These are phyloP conservation scores for Suillus brevipes DNA, from an alignment of 768 basidiomycete species.

Conservation along the genomic window DNA sequence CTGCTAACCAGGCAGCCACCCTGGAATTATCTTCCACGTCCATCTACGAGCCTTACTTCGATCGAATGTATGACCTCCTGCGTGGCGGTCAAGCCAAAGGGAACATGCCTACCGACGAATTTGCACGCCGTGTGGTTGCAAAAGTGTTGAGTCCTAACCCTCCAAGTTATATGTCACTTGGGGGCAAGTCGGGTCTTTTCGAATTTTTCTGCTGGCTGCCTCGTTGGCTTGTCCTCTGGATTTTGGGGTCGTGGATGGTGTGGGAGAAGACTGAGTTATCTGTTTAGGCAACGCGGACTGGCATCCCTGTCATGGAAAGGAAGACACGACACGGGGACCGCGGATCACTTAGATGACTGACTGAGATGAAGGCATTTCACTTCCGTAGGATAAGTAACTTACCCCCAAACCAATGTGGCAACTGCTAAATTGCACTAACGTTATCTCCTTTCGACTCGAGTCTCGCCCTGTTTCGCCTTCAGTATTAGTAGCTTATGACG, in stretches of 20 bases:
- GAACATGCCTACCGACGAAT: conserved; percentile 50
- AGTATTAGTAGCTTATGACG: background rate
- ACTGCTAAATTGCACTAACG: background rate
- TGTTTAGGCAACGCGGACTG: background rate
- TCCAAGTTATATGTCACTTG: conserved; percentile 51
- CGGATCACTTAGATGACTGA: background rate
- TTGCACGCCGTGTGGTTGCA: conserved; percentile 53
- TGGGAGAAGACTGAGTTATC: background rate
- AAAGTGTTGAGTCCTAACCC: conserved; percentile 48
- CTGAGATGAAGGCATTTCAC: background rate
- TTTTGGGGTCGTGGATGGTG: conserved; percentile 7
- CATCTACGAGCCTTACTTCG: conserved; percentile 53
- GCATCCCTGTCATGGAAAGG: background rate
- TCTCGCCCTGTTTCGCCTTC: background rate
- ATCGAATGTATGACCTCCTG: conserved; percentile 56
- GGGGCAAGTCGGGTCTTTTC: conserved; percentile 37
- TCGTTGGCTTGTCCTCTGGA: conserved; percentile 18
- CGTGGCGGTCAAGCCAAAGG: conserved; percentile 48
- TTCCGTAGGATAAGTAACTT: background rate
- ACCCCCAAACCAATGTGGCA: background rate
- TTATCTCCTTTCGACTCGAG: conserved; percentile 18
- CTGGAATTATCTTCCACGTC: conserved; percentile 51
- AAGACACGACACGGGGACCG: background rate
- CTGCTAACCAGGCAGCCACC: conserved; percentile 45
- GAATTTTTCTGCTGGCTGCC: conserved; percentile 26